Conservation (phyloP, 2,329 filamentous ascomycete genomes). For the Aspergillus sclerotialis region DNA sequence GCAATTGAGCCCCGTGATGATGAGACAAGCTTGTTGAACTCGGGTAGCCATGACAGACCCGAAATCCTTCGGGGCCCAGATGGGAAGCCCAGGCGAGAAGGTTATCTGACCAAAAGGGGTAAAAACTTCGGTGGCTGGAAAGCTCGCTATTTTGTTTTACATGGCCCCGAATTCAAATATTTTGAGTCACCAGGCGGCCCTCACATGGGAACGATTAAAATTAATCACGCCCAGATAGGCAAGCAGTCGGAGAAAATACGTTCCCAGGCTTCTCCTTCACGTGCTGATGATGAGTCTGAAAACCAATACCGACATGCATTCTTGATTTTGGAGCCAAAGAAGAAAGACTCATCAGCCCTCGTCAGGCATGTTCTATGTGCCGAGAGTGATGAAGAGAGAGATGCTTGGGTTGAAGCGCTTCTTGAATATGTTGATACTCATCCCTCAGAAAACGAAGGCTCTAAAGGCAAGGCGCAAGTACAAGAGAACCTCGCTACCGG, state of each 20-base stretch:
- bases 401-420: conserved; percentile 86
- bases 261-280: conserved; percentile 54
- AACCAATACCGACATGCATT: conserved; percentile 97
- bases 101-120: conserved; percentile 90
- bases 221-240: conserved; percentile 84
- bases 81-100: conserved; percentile 67
- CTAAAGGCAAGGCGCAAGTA: conserved; percentile 13
- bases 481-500: conserved; percentile 13
- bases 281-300: conserved; percentile 65
- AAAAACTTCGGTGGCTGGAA: conserved; percentile 99
- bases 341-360: conserved; percentile 81
- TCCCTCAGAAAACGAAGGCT: conserved; percentile 25
- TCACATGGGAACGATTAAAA: conserved; percentile 87
- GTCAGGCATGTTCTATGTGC: conserved; percentile 93
- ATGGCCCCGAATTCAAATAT: conserved; percentile 72
- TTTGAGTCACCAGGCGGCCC: conserved; percentile 86
- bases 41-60: conserved; percentile 22
- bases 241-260: conserved; percentile 67
- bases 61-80: conserved; percentile 47
- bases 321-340: conserved; percentile 88
- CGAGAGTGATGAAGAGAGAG: conserved; percentile 86
- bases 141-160: conserved; percentile 65
- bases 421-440: conserved; percentile 72
- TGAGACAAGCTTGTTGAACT: conserved; percentile 44
- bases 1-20: conserved; percentile 51